Base-by-base conservation (phyloP, 1,284 basidiomycete genomes). In the Ganoderma boninense region DNA sequence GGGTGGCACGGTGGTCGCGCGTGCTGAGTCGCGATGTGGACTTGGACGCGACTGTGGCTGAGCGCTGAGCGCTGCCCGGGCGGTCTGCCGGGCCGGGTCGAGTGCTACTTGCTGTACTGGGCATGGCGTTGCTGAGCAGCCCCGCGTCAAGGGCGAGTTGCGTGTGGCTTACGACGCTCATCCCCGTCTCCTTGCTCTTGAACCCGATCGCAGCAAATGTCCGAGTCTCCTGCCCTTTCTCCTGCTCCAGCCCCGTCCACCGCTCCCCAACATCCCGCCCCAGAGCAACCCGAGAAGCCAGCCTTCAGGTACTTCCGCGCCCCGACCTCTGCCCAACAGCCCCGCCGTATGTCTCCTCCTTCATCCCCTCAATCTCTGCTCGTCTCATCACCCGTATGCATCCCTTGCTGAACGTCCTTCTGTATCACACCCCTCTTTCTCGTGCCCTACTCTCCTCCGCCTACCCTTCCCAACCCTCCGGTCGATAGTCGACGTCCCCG, bases 401-500 rank as follows among this genome's bases (percentile, higher is more conserved):
- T 20, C 20, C 18, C 35, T 13, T 5, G 16, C 18, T n/a, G 32
- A 4, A n/a, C 18, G 20, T 7, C 5, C 14, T 26, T 54, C 13
- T 20, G 5, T 16, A 32, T 57, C 14, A 16, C 29, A 35, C 29
- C 8, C 40, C 29, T 38, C 4, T 32, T 32, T 32, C 29, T 26
- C 10, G 23, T 60, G 35, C n/a, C 11, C n/a, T 52, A 23, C 49
- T 42, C 23, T 20, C 23, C 49, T 14, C 13, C 49, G 42, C 32
- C 3, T 35, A 14, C 54, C 4, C 10, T 26, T 20, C n/a, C 20
- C 44, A 20, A 4, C 14, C 35, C 42, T 59, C 16, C 49, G 29
- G 8, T 61, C 46, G 20, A 38, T 77, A 82, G 80, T 74, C 64
- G 84, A 87, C 7, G 76, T 93, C 10, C 89, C 93, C 1, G 92